These are phyloP conservation scores for Cucurbitaria berberidis DNA, from an alignment of 2,329 filamentous ascomycete species.

Conservation along the genomic window DNA sequence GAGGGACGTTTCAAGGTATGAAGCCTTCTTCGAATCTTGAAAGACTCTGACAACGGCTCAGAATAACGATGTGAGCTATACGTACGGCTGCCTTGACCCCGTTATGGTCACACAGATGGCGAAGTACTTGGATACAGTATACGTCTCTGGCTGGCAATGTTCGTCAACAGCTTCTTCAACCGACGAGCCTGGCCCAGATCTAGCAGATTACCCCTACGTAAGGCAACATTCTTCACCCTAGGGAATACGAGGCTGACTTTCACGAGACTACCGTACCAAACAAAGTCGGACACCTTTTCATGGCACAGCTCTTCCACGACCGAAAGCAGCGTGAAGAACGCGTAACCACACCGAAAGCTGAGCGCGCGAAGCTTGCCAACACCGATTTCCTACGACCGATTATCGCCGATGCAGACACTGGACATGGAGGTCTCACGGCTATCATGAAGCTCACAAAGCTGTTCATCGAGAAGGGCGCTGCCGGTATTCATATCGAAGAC, in stretches of 20 bases:
- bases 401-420: conserved; percentile 95
- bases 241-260: conserved; percentile 17
- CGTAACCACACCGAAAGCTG: conserved; percentile 72
- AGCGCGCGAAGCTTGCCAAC: conserved; percentile 76
- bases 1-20: conserved; percentile 83
- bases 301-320: conserved; percentile 99
- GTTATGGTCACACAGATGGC: conserved; percentile 99
- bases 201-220: conserved; percentile 86
- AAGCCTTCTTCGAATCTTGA: neutral
- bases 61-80: conserved; percentile 87
- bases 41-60: conserved; percentile 48
- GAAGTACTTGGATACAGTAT: conserved; percentile 97
- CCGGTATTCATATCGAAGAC: conserved; percentile 98
- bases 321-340: conserved; percentile 98
- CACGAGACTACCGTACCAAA: conserved; percentile 91
- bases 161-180: conserved; percentile 94
- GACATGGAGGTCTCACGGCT: conserved; percentile 95
- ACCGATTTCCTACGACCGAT: conserved; percentile 95
- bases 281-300: conserved; percentile 97
- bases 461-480: conserved; percentile 94
- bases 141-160: conserved; percentile 98
- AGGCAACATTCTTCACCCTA: conserved; percentile 9
- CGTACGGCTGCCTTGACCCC: conserved; percentile 95
- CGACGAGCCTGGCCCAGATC: conserved; percentile 95
- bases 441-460: conserved; percentile 99